Evolutionary conservation across 129 eudicot species (phyloP), one percentile per base, ranked within the genome.

Genomic region (Kitagawia praeruptora): DNA sequence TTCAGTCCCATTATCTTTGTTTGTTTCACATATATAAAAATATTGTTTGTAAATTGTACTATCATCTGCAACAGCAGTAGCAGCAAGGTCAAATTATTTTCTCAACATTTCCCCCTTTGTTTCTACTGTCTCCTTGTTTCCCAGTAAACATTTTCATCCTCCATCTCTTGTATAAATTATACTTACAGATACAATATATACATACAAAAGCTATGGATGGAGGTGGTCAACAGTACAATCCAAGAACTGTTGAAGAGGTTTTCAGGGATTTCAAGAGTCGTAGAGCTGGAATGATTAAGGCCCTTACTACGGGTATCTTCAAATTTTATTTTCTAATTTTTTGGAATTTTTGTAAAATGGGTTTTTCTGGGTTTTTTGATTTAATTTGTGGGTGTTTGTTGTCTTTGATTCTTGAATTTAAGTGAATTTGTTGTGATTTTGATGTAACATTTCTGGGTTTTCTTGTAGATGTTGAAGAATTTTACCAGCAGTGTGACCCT

Each of bases 261-360:
- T 92, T 89, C 83, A 86, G 89, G 87, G 94, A 92, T 88, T 89
- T 85, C 83, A 91, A 91, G 81, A 92, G 92, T 27, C 87, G 97
- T 25, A 81, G 91, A 46, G 81, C 89, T 77, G 97, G 92, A 54
- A 48, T 92, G 40, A 89, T 92, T 81, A 89, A 86, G 83, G 97
- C 97, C 78, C 97, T 92, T 28, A 92, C 95, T 44, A 78, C 91
- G n/a, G 97, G 97, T 92, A 71, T 19, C 18, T 70, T 2, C 3
- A 2, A 0, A 8, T 38, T 44, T 40, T 37, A 2, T 8, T 38
- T 40, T 42, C 0, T 25, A 11, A 2, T 1, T 44, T 71, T 21
- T 18, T 69, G 74, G 5, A 21, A 13, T 13, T 31, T 12, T 69
- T 69, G 49, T 34, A 3, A 31, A 15, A 19, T 69, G 38, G 71